These are phyloP conservation scores for Argentina anserina DNA, from an alignment of 306 rosid genomes.

Conservation along the genomic window DNA sequence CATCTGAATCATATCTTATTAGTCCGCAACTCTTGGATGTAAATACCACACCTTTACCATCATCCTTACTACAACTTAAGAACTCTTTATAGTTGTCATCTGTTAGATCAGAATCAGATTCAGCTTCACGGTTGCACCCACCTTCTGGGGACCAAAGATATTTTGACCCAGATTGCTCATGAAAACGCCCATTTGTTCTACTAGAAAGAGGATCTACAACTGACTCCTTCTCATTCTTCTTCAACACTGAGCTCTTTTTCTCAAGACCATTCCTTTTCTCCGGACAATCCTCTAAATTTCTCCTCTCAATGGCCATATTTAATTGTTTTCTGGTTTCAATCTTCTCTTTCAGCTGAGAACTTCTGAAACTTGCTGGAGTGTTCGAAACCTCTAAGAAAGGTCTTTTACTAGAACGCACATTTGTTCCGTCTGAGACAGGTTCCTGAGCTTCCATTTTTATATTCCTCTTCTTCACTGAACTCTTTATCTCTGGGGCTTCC, in stretches of 20 bases:
- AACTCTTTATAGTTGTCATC: neutral
- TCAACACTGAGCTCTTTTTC: neutral
- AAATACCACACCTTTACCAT: conserved; percentile 19
- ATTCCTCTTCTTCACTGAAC: conserved; percentile 1
- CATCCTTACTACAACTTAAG: neutral
- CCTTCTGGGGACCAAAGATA: neutral
- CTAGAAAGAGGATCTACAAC: neutral
- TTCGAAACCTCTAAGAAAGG: neutral
- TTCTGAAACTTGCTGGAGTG: neutral
- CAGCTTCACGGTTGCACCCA: neutral
- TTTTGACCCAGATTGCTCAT: neutral
- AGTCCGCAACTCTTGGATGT: conserved; percentile 12
- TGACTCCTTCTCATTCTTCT: neutral
- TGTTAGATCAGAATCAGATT: neutral
- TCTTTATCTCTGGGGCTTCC: neutral
- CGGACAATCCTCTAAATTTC: neutral
- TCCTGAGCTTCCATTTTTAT: neutral
- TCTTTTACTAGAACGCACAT: neutral
- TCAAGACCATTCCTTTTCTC: neutral
- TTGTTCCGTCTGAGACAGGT: neutral
- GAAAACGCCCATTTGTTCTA: neutral
- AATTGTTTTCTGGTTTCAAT: neutral
- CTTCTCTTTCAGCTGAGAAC: conserved; percentile 5
- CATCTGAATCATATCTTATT: conserved; percentile 4
- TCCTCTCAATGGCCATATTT: conserved; percentile 9